Conservation (phyloP, 345 rosid genomes). For the Rhodamnia argentea region DNA sequence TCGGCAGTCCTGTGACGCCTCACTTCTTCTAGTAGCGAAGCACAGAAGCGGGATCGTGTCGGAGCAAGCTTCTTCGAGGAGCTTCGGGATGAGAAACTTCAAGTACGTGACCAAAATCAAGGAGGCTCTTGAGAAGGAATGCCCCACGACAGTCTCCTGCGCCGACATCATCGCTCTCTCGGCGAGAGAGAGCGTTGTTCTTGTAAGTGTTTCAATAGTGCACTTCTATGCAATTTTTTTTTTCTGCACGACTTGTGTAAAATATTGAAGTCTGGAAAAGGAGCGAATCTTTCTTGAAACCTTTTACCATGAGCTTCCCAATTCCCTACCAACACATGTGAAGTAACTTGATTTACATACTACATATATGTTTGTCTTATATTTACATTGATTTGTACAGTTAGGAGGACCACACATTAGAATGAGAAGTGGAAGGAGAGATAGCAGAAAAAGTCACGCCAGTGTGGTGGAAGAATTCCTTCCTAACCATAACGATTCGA, state of each 20-base stretch:
- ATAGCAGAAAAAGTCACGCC: slow-evolving; percentile 47
- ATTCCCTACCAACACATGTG: background rate
- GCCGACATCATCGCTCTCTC: slow-evolving; percentile 79
- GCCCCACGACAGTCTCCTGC: slow-evolving; percentile 69
- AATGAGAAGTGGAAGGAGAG: slow-evolving; percentile 71
- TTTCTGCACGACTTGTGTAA: background rate
- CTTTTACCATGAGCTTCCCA: background rate
- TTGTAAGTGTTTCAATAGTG: slow-evolving; percentile 21
- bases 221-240: too few relatives aligned
- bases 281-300: background rate
- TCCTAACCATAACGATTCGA: slow-evolving; percentile 66
- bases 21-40: slow-evolving; percentile 41
- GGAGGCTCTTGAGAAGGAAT: slow-evolving; percentile 62
- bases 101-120: slow-evolving; percentile 67
- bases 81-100: slow-evolving; percentile 90
- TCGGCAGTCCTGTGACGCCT: slow-evolving; percentile 68
- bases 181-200: slow-evolving; percentile 73
- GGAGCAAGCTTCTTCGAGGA: slow-evolving; percentile 47
- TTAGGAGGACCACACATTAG: slow-evolving; percentile 75
- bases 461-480: slow-evolving; percentile 23
- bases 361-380: background rate
- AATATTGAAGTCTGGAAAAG: background rate
- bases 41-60: slow-evolving; percentile 38
- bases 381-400: slow-evolving; percentile 6
- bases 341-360: background rate